These are phyloP conservation scores for Hypericum perforatum DNA, from an alignment of 345 rosid species.

Conservation along the genomic window DNA sequence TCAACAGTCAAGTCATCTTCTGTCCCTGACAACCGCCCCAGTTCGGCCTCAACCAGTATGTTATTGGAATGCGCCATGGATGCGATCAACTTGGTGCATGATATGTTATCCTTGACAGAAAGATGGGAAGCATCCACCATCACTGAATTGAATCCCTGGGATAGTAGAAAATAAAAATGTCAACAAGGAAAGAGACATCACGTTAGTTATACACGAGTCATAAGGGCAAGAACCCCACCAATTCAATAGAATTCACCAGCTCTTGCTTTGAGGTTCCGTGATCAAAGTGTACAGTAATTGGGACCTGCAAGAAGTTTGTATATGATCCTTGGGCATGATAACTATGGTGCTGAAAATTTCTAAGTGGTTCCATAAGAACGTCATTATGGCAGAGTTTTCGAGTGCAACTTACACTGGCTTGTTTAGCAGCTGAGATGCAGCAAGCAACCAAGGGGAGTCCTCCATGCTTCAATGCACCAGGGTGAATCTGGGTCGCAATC, in stretches of 20 bases:
- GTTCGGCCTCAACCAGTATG: conserved; percentile 86
- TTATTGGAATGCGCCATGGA: conserved; percentile 56
- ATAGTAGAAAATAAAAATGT: conserved; percentile 4
- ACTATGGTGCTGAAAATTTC: not conserved
- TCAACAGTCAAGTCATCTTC: conserved; percentile 93
- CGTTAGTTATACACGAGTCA: no score
- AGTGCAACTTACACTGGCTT: conserved; percentile 56
- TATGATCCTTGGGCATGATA: not conserved
- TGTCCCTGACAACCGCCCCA: conserved; percentile 89
- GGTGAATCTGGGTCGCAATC: conserved; percentile 58
- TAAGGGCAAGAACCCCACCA: conserved; percentile 32
- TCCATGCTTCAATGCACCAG: conserved; percentile 75
- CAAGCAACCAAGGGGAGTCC: conserved; percentile 76
- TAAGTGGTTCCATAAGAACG: no score
- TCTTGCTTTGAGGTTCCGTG: conserved; percentile 83
- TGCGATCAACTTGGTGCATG: conserved; percentile 59
- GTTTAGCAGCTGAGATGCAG: conserved; percentile 79
- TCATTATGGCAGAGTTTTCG: not conserved
- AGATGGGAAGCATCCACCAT: conserved; percentile 98
- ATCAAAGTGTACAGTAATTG: conserved; percentile 86
- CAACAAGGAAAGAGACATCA: no score
- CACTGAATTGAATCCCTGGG: conserved; percentile 83
- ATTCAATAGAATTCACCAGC: conserved; percentile 63
- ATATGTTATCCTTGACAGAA: conserved; percentile 58
- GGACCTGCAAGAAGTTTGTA: conserved; percentile 49